Percentiles rank a stretch among this genome's conserved stretches.
These are phyloP conservation scores for Arctium lappa DNA, from an alignment of 129 eudicot species.

Conservation along the genomic window DNA sequence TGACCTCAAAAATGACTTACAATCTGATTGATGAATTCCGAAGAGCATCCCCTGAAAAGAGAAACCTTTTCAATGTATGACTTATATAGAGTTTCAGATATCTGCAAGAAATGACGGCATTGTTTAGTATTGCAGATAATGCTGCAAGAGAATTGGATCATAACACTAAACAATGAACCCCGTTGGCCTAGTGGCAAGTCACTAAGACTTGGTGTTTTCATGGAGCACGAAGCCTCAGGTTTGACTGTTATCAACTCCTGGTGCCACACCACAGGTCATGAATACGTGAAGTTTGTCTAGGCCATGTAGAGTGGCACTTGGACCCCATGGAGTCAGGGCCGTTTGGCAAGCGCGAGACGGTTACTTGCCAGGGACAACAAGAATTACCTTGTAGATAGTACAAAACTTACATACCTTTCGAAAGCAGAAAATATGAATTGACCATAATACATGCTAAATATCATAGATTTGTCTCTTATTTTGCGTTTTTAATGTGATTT, in stretches of 20 bases:
- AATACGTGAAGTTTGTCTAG: no score
- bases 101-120: conserved; percentile 48
- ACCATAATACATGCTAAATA: not conserved
- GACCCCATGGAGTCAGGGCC: no score
- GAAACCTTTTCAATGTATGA: conserved; percentile 56
- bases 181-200: not conserved
- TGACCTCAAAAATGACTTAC: conserved; percentile 40
- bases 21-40: conserved; percentile 77
- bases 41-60: conserved; percentile 79
- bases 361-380: no score
- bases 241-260: no score
- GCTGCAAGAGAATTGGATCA: not conserved
- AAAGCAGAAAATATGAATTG: not conserved
- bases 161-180: not conserved
- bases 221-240: no score
- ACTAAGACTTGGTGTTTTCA: not conserved
- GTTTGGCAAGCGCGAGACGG: no score
- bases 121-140: not conserved
- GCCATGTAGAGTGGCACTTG: no score
- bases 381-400: not conserved
- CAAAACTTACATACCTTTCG: not conserved
- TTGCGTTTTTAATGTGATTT: not conserved
- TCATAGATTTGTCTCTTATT: not conserved
- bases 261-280: no score
- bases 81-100: conserved; percentile 64